Conservation (phyloP, 768 basidiomycete species). For the Baorangia bicolor region DNA sequence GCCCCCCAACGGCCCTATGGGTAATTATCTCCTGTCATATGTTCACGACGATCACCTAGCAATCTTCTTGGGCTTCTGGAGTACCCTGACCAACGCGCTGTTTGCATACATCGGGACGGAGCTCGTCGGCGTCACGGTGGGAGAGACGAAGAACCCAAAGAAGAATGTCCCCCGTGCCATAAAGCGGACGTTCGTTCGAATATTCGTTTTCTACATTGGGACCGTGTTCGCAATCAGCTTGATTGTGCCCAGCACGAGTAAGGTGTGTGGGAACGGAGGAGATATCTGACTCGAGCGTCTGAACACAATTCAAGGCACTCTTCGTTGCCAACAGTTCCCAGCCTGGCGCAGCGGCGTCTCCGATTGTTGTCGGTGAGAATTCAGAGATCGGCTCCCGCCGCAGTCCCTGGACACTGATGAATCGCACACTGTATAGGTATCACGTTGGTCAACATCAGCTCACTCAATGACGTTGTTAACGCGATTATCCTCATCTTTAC, state of each 20-base stretch:
- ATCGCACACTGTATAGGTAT: neutral
- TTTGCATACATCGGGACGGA: constrained; percentile 79
- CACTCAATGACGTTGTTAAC: constrained; percentile 53
- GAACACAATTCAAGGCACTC: constrained; percentile 15
- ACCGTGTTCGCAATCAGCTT: constrained; percentile 73
- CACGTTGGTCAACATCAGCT: constrained; percentile 51
- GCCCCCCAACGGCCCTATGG: constrained; percentile 55
- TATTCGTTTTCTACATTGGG: constrained; percentile 63
- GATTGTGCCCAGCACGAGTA: constrained; percentile 60
- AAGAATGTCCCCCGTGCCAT: constrained; percentile 75
- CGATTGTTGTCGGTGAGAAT: constrained; percentile 60
- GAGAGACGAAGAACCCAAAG: constrained; percentile 66
- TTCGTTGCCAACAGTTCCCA: constrained; percentile 41
- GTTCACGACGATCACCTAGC: constrained; percentile 49
- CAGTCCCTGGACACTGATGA: neutral
- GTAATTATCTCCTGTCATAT: constrained; percentile 46
- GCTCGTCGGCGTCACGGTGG: constrained; percentile 65
- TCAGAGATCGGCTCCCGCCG: constrained; percentile 29
- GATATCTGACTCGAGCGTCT: constrained; percentile 6
- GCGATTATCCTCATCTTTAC: constrained; percentile 62
- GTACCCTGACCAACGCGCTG: constrained; percentile 65
- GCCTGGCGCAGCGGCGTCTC: constrained; percentile 56
- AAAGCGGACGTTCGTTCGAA: constrained; percentile 59
- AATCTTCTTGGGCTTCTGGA: constrained; percentile 71
- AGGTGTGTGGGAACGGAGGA: constrained; percentile 39